These are phyloP conservation scores for Xenoacremonium recifei DNA, from an alignment of 2,329 filamentous ascomycete genomes.

Conservation along the genomic window DNA sequence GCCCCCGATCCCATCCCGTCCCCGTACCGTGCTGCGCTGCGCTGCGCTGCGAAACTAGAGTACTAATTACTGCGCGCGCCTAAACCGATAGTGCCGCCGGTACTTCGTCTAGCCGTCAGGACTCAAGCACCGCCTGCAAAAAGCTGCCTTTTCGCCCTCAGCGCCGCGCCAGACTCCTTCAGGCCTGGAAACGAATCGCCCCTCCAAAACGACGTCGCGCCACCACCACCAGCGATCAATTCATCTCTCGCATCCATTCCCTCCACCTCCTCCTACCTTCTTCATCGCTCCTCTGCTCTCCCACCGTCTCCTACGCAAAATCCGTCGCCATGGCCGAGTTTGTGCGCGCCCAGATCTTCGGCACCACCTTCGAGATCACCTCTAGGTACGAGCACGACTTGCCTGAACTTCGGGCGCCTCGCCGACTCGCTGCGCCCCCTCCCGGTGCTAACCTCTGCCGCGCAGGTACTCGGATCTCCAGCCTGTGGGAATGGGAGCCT, in stretches of 20 bases:
- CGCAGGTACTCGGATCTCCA: constrained; percentile 93
- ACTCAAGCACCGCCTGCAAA: no score
- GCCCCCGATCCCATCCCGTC: no score
- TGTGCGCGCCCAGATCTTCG: constrained; percentile 98
- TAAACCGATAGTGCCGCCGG: no score
- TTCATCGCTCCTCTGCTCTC: constrained; percentile 4
- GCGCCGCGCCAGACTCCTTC: no score
- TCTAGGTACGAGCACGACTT: constrained; percentile 65
- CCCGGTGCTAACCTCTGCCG: constrained; percentile 5
- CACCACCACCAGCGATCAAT: not conserved
- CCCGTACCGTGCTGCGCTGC: no score
- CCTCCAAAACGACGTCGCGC: not conserved
- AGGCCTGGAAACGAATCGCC: not conserved
- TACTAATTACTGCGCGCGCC: no score
- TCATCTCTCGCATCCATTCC: constrained; percentile 1
- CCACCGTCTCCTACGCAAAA: constrained; percentile 10
- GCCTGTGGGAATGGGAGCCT: constrained; percentile 98
- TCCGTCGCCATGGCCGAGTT: constrained; percentile 91
- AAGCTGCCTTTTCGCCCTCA: no score
- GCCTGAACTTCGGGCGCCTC: no score
- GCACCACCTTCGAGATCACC: constrained; percentile 99
- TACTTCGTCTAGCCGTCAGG: no score
- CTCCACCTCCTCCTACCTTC: constrained; percentile 1
- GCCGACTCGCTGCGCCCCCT: constrained; percentile 1
- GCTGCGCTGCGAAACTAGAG: no score